Evolutionary conservation across 2,329 filamentous ascomycete species (phyloP), one percentile per base, ranked within the genome.

Genomic region (Aspergillus felis): DNA sequence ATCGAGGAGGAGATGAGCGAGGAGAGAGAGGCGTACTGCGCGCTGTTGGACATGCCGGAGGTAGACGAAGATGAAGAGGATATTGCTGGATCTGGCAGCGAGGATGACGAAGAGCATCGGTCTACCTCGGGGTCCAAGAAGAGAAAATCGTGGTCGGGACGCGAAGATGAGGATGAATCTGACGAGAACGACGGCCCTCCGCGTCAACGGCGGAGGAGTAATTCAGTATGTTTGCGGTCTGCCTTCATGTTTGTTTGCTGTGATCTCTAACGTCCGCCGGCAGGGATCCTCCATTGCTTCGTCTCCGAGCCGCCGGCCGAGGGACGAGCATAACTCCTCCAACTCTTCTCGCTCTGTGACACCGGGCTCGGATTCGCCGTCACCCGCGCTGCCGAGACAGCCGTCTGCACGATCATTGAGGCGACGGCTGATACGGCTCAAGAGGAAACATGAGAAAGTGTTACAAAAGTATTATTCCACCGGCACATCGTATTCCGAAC

Each of bases 401-500:
- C 85, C 87, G 7, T 94, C 92, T 0, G 85, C 90, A 7, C 85
- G 86, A 60, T 82, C 84, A 7, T 79, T 97, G 54, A 84, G 91
- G 60, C 84, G 86, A 63, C 87, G 88, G 50, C 81, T 97, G 3
- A 74, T 95, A 41, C 86, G 86, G 57, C 79, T 97, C 65, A 87
- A 90, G 55, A 81, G 85, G 59, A 88, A 92, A 66, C 87, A 97
- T 64, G 90, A 96, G 73, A 74, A 77, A 0, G 81, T 92, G 0
- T 79, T 97, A 41, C 85, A 89, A 51, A 83, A 85, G 61, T 97
- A 99, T 76, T 97, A 97, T 76, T 84, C 86, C 28, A 83, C 91
- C 29, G 94, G 94, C 44, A 88, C 90, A 2, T 96, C 92, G 1
- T 97, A 96, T 70, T 93, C 93, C 0, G 94, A 99, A 71, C 94